Evolutionary conservation across 192 early-diverging fungal species (phyloP).

Genomic region (Backusella westeae): DNA sequence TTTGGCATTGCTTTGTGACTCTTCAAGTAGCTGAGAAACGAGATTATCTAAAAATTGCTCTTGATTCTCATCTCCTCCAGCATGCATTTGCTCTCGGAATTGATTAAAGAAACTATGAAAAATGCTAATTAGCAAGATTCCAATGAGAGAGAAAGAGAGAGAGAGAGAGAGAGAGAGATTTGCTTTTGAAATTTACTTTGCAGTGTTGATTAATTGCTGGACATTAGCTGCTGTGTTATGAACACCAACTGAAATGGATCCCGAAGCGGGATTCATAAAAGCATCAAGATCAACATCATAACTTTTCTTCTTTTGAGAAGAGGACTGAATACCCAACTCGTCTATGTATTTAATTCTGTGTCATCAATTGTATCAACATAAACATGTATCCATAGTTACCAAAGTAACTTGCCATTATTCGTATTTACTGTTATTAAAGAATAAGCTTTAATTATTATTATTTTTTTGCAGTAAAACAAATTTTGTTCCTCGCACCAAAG

Average conservation of each 20-base stretch:
- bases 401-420: constrained; percentile 40
- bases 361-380: not conserved
- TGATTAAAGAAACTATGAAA: constrained; percentile 23
- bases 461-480: not conserved
- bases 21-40: constrained; percentile 39
- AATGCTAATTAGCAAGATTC: not conserved
- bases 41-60: constrained; percentile 39
- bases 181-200: constrained; percentile 9
- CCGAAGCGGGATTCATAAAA: constrained; percentile 28
- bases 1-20: constrained; percentile 36
- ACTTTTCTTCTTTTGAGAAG: not conserved
- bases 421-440: not conserved
- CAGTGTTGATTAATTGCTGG: constrained; percentile 18
- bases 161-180: not conserved
- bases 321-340: constrained; percentile 4
- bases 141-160: not conserved
- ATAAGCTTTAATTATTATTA: not conserved
- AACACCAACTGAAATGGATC: not conserved
- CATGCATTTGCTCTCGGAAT: constrained; percentile 28
- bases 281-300: constrained; percentile 30
- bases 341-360: constrained; percentile 19
- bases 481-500: not conserved
- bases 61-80: constrained; percentile 28
- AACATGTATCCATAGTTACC: constrained; percentile 17
- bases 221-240: not conserved